Conservation (phyloP, 1,284 basidiomycete genomes). For the Trametes sp. region DNA sequence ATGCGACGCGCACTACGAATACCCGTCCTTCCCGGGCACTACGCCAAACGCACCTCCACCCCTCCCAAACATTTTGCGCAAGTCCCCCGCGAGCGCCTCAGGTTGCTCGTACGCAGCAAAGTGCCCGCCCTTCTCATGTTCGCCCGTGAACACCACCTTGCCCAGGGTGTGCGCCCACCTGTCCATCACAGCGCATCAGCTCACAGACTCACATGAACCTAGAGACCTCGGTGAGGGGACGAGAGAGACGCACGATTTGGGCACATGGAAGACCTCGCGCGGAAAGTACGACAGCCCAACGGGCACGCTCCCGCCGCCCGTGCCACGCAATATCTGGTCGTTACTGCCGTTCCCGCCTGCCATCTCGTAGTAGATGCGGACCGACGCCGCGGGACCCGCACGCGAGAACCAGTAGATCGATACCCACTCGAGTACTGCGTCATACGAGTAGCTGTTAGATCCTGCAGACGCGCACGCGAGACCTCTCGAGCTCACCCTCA, state of each 20-base stretch:
- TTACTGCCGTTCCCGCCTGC: slow-evolving; percentile 2
- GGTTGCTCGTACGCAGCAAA: slow-evolving; percentile 42
- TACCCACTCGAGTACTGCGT: slow-evolving; percentile 48
- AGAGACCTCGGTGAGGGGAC: no score
- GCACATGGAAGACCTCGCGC: slow-evolving; percentile 36
- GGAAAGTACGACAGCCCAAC: slow-evolving; percentile 45
- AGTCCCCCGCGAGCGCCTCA: slow-evolving; percentile 35
- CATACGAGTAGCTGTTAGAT: neutral
- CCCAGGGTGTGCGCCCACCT: slow-evolving; percentile 36
- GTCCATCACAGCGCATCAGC: neutral
- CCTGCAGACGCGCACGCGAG: neutral
- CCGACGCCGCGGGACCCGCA: slow-evolving; percentile 45
- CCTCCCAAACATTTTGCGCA: slow-evolving; percentile 37
- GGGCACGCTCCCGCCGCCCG: slow-evolving; percentile 34
- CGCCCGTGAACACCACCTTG: slow-evolving; percentile 37
- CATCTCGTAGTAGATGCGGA: slow-evolving; percentile 49
- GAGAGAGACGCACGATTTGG: slow-evolving; percentile 39
- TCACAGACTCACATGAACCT: neutral
- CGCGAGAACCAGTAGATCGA: slow-evolving; percentile 50
- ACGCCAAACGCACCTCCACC: slow-evolving; percentile 30
- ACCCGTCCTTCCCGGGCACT: slow-evolving; percentile 25
- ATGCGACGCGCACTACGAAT: slow-evolving; percentile 21
- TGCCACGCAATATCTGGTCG: slow-evolving; percentile 5
- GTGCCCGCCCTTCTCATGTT: slow-evolving; percentile 40
- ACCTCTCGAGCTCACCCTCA: slow-evolving; percentile 47